phyloP scores from a whole-genome alignment of 257 asterid species.

The Lycium barbarum region DNA sequence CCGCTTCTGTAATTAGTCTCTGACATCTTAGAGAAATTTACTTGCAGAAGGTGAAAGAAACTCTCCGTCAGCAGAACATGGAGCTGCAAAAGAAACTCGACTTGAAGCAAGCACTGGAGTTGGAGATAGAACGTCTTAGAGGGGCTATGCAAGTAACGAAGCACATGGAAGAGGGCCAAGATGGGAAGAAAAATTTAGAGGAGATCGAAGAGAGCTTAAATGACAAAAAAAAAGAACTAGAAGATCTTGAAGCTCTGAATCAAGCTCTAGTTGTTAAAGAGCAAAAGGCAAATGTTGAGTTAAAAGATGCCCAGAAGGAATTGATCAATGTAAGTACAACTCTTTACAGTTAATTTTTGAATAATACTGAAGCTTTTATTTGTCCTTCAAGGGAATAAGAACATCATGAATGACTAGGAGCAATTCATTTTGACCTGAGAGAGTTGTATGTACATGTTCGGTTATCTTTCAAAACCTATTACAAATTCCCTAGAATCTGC shows the following conservation, averaged over 20 bases:
- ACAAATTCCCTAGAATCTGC: background rate
- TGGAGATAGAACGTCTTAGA: slow-evolving; percentile 61
- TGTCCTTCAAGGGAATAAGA: background rate
- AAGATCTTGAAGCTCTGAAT: slow-evolving; percentile 47
- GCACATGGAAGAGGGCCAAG: slow-evolving; percentile 66
- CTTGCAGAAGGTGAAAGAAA: slow-evolving; percentile 67
- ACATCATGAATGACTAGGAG: background rate
- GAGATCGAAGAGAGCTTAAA: slow-evolving; percentile 55
- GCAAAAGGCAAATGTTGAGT: slow-evolving; percentile 61
- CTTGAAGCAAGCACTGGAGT: slow-evolving; percentile 67
- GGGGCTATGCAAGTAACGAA: slow-evolving; percentile 62
- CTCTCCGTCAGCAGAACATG: slow-evolving; percentile 53
- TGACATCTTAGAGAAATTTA: slow-evolving; percentile 30
- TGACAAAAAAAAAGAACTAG: slow-evolving; percentile 67
- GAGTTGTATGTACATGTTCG: background rate
- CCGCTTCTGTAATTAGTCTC: background rate
- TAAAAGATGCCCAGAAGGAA: slow-evolving; percentile 75
- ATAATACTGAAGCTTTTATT: background rate
- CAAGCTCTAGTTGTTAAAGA: slow-evolving; percentile 64
- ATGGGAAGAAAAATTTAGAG: slow-evolving; percentile 49
- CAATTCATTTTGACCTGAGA: background rate
- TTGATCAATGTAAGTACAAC: slow-evolving; percentile 55
- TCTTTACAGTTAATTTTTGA: background rate
- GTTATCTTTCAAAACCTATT: background rate
- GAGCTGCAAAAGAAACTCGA: slow-evolving; percentile 69